Evolutionary conservation across 305 asterid genomes (phyloP), one percentile per base, ranked within the genome.

Genomic region (Striga hermonthica): DNA sequence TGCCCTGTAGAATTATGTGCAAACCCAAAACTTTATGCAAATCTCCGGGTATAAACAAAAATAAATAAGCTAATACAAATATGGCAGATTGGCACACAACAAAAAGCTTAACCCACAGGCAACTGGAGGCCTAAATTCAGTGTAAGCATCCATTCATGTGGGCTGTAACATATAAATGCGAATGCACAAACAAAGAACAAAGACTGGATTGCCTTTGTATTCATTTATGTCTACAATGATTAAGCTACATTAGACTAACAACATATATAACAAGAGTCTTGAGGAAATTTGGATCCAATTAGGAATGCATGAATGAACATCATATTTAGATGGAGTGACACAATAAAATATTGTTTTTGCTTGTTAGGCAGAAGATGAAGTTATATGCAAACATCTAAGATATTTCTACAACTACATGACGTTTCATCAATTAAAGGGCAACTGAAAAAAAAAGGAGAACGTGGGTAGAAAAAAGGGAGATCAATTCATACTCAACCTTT

Each of bases 151-250:
- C 34, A 14, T 49, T 15, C 34, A 14, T 3, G 54, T 48, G 54
- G 54, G 16, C 54, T 12, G 54, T 12, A 48, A 48, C 4, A 48
- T 48, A 14, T 11, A 48, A 4, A 48, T 11, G 7, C 54, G 12
- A 48, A 44, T 12, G 5, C 3, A 13, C 57, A 14, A 50, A 31
- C 28, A 14, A 50, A 50, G 57, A 3, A 50, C 34, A 6, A 50
- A 50, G 57, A 50, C 15, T 50, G 7, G 57, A 12, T 50, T 48
- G 54, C 54, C n/a, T 48, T 48, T 48, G 5, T 15, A 48, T 48
- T n/a, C 54, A 48, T 3, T 48, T 48, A 48, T 10, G 4, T 11
- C 6, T 0, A 11, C 53, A 47, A 4, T 9, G n/a, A 47, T 7
- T 47, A 3, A 47, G 15, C 14, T 12, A 4, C 47, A 3, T 41